phyloP scores from a whole-genome alignment of 192 early-diverging fungal species.

The Podila minutissima region DNA sequence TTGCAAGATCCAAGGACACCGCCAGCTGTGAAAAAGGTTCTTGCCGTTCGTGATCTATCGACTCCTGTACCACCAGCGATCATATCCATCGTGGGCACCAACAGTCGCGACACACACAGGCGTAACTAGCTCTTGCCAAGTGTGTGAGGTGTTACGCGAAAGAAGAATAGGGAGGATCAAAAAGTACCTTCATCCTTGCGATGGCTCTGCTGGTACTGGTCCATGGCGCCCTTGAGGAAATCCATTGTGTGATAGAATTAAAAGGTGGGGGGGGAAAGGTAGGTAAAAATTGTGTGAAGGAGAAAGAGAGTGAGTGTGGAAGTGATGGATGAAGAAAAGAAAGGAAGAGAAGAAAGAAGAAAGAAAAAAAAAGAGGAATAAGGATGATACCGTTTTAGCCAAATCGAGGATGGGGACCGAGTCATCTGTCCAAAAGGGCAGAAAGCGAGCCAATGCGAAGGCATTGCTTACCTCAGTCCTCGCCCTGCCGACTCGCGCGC shows the following conservation, averaged over 20 bases:
- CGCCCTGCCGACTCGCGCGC: no score
- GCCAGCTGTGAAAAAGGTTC: no score
- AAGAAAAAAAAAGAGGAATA: constrained; percentile 8
- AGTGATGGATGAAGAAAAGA: neutral
- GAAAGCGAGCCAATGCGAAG: neutral
- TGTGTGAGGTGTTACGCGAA: neutral
- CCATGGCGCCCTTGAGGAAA: constrained; percentile 3
- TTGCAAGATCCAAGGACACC: no score
- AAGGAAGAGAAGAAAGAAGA: constrained; percentile 7
- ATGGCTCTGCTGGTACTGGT: neutral
- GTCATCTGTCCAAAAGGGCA: neutral
- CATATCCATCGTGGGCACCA: no score
- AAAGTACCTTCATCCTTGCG: neutral
- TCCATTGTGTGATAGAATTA: constrained; percentile 10
- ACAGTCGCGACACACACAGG: no score
- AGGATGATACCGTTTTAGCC: neutral
- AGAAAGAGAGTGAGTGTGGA: neutral
- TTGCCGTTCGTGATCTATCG: no score
- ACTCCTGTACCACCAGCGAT: no score
- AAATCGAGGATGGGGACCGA: neutral
- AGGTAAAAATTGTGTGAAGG: neutral
- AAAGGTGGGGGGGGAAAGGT: neutral
- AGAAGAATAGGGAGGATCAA: neutral
- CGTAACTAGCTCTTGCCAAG: no score
- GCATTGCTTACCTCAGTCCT: no score